Conservation (phyloP, 495 filamentous ascomycete species). For the Polyplosphaeria fusca region DNA sequence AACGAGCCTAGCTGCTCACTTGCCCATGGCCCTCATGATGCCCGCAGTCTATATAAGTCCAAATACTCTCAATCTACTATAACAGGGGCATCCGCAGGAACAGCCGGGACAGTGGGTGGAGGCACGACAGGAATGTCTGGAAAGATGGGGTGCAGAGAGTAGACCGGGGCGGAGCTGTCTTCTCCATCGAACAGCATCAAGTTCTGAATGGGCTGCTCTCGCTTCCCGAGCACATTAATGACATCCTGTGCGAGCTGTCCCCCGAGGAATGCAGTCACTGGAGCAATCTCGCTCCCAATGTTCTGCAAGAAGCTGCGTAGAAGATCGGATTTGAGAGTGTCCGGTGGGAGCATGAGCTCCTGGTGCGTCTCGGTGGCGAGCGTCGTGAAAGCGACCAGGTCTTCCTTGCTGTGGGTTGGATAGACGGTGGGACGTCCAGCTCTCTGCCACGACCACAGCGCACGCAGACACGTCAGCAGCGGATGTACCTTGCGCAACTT, state of each 20-base stretch:
- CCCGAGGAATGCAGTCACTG: conserved; percentile 85
- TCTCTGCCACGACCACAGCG: conserved; percentile 74
- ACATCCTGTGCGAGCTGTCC: conserved; percentile 92
- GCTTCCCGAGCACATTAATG: conserved; percentile 86
- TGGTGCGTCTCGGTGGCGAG: conserved; percentile 72
- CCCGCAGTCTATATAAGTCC: background rate
- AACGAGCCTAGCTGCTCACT: no score
- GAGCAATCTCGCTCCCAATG: conserved; percentile 74
- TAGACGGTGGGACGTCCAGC: conserved; percentile 6
- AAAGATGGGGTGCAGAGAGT: conserved; percentile 73
- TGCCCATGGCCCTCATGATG: no score
- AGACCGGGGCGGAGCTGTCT: conserved; percentile 69
- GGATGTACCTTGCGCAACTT: conserved; percentile 73
- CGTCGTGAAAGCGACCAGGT: conserved; percentile 60
- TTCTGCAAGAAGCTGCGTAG: conserved; percentile 81
- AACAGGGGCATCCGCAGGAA: conserved; percentile 4
- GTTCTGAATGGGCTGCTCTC: conserved; percentile 94
- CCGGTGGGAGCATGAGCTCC: conserved; percentile 70
- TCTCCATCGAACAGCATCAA: conserved; percentile 89
- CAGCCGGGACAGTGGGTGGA: background rate
- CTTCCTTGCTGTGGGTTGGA: conserved; percentile 43
- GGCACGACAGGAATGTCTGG: background rate
- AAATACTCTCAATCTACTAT: background rate
- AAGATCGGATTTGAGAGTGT: conserved; percentile 72
- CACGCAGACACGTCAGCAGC: conserved; percentile 74